Evolutionary conservation across 495 filamentous ascomycete species (phyloP).

Genomic region (Aspergillus homomorphus): DNA sequence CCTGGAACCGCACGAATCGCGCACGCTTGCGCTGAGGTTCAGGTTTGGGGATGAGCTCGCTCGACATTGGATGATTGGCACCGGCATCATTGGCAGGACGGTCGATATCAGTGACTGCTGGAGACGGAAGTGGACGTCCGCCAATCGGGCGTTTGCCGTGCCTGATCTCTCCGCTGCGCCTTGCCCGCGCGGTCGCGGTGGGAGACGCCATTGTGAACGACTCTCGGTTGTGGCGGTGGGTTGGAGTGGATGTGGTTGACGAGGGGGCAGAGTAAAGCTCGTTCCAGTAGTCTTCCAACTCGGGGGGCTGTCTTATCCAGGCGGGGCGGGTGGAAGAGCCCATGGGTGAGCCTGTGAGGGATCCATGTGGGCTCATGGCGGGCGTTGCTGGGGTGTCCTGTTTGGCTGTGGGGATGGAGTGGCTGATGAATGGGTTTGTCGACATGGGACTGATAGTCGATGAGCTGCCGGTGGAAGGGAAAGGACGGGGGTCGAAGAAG

Average conservation of each 20-base stretch:
- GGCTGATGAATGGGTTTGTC: not conserved
- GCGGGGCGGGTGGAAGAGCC: not conserved
- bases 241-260: not conserved
- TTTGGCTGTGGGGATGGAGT: not conserved
- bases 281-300: not conserved
- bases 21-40: not conserved
- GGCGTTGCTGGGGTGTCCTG: no score
- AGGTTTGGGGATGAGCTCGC: not conserved
- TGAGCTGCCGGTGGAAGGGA: no score
- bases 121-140: not conserved
- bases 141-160: not conserved
- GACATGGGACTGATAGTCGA: not conserved
- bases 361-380: not conserved
- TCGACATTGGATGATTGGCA: not conserved
- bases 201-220: not conserved
- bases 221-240: not conserved
- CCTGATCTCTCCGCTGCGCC: not conserved
- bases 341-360: not conserved
- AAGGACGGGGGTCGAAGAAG: not conserved
- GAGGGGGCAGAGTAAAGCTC: not conserved
- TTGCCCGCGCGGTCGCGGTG: not conserved
- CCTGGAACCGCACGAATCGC: not conserved
- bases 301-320: not conserved
- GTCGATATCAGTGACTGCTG: not conserved
- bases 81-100: not conserved